Percentiles rank a stretch among this genome's conserved stretches.
These are phyloP conservation scores for Mortierella sp. DNA, from an alignment of 371 early-diverging fungal genomes.

Conservation along the genomic window DNA sequence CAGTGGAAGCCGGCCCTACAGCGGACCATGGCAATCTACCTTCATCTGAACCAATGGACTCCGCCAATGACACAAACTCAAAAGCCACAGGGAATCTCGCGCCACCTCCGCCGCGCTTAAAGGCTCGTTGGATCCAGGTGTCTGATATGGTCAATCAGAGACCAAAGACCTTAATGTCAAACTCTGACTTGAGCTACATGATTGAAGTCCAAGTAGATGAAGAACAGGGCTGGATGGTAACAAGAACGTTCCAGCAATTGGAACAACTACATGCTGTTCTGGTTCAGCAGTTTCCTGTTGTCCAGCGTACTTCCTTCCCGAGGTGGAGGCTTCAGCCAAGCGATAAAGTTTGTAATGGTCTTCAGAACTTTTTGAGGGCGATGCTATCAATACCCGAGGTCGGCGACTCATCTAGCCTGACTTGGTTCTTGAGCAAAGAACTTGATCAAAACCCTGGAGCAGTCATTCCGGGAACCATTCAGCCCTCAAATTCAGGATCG, in stretches of 20 bases:
- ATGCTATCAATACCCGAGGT: slow-evolving; percentile 48
- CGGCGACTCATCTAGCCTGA: slow-evolving; percentile 16
- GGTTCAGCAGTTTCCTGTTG: slow-evolving; percentile 33
- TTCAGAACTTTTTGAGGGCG: slow-evolving; percentile 33
- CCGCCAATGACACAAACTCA: not conserved
- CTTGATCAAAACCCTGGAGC: slow-evolving; percentile 28
- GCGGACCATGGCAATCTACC: not conserved
- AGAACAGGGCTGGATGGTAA: slow-evolving; percentile 52
- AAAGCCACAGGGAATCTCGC: not conserved
- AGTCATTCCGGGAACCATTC: not conserved
- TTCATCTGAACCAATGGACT: not conserved
- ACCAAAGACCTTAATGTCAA: slow-evolving; percentile 49
- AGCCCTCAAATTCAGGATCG: slow-evolving; percentile 3
- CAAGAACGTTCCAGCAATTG: slow-evolving; percentile 45
- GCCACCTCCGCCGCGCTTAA: not conserved
- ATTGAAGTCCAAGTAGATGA: slow-evolving; percentile 39
- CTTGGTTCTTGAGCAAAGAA: slow-evolving; percentile 53
- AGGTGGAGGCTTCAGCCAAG: slow-evolving; percentile 53
- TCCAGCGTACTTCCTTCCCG: slow-evolving; percentile 41
- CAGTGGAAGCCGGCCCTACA: not conserved
- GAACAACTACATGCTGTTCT: slow-evolving; percentile 37
- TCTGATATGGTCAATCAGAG: slow-evolving; percentile 40
- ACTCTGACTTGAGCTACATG: slow-evolving; percentile 43
- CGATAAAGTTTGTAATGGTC: slow-evolving; percentile 48
- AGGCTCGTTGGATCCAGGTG: slow-evolving; percentile 24